Evolutionary conservation across 352 stramenopile species (phyloP), one percentile per base, ranked within the genome.

Genomic region (Pythium chondricola): DNA sequence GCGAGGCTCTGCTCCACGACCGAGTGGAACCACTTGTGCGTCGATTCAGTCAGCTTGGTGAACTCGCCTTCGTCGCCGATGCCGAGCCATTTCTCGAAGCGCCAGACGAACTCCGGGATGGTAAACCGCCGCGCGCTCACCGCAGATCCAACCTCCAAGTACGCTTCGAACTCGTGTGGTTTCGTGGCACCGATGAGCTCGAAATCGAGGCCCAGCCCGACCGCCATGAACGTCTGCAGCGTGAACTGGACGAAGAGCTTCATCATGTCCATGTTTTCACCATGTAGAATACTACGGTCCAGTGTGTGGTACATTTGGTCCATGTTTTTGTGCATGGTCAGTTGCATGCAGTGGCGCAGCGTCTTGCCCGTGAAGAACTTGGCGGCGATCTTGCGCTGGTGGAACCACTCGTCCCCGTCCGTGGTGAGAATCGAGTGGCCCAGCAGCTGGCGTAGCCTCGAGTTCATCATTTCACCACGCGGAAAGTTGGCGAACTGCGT

Each of bases 191-290:
- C 64, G 22, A 80, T 59, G 2, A 58, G 59, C 24, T 80, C 58
- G 32, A 69, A 58, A 31, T 80, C 54, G 18, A 80, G 26, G 2
- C 71, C 74, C 24, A 84, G 71, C 8, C 60, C 62, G 17, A 86
- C 53, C 17, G 82, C 65, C 0, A 61, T 58, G 35, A 84, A 84
- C 7, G 70, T 70, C 41, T 81, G 67, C 16, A 83, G 71, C 13
- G 69, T 56, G 36, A 83, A 81, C 11, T 61, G 48, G 17, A 71
- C 63, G 39, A 80, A 75, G 14, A 70, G 43, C 30, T 74, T 48
- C 0, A 25, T 43, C 33, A 74, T 53, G 16, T 69, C 55, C 1
- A 61, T 11, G 10, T 18, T 20, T 7, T 10, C 38, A n/a, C n/a
- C n/a, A n/a, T n/a, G n/a, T n/a, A n/a, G n/a, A n/a, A n/a, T n/a